A percentile compares a stretch with the other conserved stretches of the same genome.
Conservation (phyloP, 768 basidiomycete species). For the Leccinum sublutescens region DNA sequence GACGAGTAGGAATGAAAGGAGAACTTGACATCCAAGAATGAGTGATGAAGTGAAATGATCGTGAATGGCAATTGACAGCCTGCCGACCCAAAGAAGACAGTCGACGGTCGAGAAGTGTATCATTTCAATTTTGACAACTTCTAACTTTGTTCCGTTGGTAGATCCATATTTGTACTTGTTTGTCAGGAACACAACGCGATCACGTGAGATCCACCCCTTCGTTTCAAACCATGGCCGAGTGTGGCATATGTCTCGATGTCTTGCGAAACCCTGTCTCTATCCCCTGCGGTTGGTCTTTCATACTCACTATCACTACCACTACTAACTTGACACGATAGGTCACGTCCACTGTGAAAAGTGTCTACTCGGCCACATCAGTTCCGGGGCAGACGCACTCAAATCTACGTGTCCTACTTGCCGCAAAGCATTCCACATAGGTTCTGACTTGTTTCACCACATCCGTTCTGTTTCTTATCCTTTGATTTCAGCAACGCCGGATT, state of each 20-base stretch:
- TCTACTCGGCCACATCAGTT: conserved; percentile 37
- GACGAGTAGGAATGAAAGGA: conserved; percentile 34
- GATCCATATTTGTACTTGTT: conserved; percentile 24
- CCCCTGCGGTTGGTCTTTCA: conserved; percentile 54
- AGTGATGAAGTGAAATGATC: conserved; percentile 23
- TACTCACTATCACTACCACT: background rate
- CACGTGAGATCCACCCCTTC: conserved; percentile 18
- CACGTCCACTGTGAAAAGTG: conserved; percentile 67
- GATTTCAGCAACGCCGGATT: conserved; percentile 45
- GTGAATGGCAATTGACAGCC: conserved; percentile 20
- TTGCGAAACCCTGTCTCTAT: conserved; percentile 55
- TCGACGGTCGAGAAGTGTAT: no score
- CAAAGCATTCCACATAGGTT: conserved; percentile 54
- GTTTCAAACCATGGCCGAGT: conserved; percentile 40
- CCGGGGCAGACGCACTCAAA: conserved; percentile 34
- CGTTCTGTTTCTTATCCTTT: background rate
- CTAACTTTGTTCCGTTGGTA: background rate
- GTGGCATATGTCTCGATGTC: conserved; percentile 59
- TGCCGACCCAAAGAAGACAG: conserved; percentile 12
- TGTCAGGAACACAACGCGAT: conserved; percentile 27
- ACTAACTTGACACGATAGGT: conserved; percentile 37
- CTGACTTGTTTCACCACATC: conserved; percentile 9
- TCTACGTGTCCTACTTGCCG: conserved; percentile 62
- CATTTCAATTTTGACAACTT: background rate
- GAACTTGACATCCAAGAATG: conserved; percentile 35